Evolutionary conservation across 495 filamentous ascomycete genomes (phyloP).

Genomic region (Podospora didyma): DNA sequence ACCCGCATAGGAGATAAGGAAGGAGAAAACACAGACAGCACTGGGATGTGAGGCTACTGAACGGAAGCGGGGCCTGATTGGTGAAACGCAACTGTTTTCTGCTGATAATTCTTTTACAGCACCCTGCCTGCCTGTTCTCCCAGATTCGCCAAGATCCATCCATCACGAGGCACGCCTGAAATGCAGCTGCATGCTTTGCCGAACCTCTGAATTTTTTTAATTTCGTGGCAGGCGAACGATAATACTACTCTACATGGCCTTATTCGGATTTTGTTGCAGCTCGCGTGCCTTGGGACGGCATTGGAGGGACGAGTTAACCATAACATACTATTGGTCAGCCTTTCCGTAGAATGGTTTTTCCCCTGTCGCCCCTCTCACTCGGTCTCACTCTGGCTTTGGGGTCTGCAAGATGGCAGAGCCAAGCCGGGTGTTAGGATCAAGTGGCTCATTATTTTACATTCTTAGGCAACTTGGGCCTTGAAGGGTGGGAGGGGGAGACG

Average conservation of each 20-base stretch:
- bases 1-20: background rate
- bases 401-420: background rate
- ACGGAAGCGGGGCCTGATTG: conserved; percentile 28
- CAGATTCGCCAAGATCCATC: conserved; percentile 3
- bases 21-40: background rate
- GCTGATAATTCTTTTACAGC: conserved; percentile 45
- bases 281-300: background rate
- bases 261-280: conserved; percentile 24
- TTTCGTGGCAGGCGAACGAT: background rate
- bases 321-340: conserved; percentile 14
- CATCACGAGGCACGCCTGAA: conserved; percentile 8
- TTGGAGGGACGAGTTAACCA: background rate
- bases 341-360: background rate
- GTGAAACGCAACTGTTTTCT: conserved; percentile 28
- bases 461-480: too few relatives aligned
- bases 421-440: background rate
- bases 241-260: conserved; percentile 3
- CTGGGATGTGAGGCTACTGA: conserved; percentile 9
- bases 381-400: too few relatives aligned
- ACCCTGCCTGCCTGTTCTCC: conserved; percentile 18
- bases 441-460: too few relatives aligned
- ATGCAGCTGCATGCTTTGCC: background rate
- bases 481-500: too few relatives aligned
- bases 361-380: too few relatives aligned
- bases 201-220: background rate